Percentiles rank a stretch among this genome's conserved stretches.
phyloP scores from a whole-genome alignment of 2,329 filamentous ascomycete species.

The Paecilomyces dactylethromorphus region DNA sequence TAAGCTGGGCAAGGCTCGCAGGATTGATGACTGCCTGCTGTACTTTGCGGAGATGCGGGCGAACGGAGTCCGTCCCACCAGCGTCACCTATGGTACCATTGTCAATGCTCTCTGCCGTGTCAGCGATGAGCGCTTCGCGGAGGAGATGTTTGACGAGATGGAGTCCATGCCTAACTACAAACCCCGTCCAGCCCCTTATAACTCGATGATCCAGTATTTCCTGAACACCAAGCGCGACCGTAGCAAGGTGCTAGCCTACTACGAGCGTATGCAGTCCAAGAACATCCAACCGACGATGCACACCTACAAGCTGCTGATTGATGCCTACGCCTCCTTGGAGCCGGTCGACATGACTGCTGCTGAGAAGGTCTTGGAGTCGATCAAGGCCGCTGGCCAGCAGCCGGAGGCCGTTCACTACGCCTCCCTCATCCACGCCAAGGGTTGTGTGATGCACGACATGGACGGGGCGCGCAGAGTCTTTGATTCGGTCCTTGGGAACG shows the following conservation, averaged over 20 bases:
- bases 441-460: constrained; percentile 90
- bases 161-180: constrained; percentile 99
- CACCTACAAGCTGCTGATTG: constrained; percentile 95
- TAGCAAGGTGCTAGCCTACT: constrained; percentile 87
- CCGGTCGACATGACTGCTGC: constrained; percentile 84
- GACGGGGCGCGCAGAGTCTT: constrained; percentile 75
- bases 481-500: constrained; percentile 66
- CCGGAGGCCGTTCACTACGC: constrained; percentile 95
- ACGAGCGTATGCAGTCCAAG: constrained; percentile 84
- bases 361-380: constrained; percentile 72
- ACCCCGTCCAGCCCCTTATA: constrained; percentile 92
- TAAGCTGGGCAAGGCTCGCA: constrained; percentile 94
- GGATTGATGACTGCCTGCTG: constrained; percentile 95
- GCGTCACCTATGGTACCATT: constrained; percentile 95
- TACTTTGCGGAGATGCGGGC: constrained; percentile 98
- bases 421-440: constrained; percentile 89
- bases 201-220: constrained; percentile 99
- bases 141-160: constrained; percentile 98
- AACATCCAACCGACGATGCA: constrained; percentile 87
- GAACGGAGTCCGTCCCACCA: constrained; percentile 87
- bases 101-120: constrained; percentile 97
- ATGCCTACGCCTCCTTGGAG: constrained; percentile 89
- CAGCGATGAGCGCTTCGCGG: constrained; percentile 94
- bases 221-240: constrained; percentile 95
- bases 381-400: constrained; percentile 64